Conservation (phyloP, 2,329 filamentous ascomycete genomes). For the Karstenula rhodostoma region DNA sequence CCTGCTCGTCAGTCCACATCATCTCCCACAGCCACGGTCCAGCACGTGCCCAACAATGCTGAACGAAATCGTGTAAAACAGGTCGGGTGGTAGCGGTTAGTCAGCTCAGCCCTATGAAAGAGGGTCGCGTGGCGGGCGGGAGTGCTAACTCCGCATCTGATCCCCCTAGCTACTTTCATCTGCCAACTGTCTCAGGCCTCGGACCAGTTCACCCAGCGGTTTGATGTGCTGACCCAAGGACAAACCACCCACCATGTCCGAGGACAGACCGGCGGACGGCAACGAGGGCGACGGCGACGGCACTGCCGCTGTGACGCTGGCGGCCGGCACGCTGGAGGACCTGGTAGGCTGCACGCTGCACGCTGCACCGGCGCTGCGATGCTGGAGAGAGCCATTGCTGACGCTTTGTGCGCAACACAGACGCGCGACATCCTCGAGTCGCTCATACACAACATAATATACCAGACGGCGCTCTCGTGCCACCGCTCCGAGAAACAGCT, state of each 20-base stretch:
- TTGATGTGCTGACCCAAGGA: slow-evolving; percentile 26
- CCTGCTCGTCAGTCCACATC: too few relatives aligned
- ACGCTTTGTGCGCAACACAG: slow-evolving; percentile 29
- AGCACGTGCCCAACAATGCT: too few relatives aligned
- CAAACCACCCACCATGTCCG: slow-evolving; percentile 44
- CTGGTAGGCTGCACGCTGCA: slow-evolving; percentile 34
- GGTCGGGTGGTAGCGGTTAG: neutral
- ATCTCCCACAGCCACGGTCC: too few relatives aligned
- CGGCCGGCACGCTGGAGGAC: slow-evolving; percentile 39
- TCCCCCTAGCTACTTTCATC: slow-evolving; percentile 16
- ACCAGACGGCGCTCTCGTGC: slow-evolving; percentile 75
- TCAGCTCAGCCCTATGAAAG: slow-evolving; percentile 4
- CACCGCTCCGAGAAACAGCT: slow-evolving; percentile 82
- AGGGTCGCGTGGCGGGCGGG: slow-evolving; percentile 10
- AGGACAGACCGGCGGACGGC: slow-evolving; percentile 44
- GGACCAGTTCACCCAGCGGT: slow-evolving; percentile 15
- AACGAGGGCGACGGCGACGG: slow-evolving; percentile 38
- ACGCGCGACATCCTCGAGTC: slow-evolving; percentile 71
- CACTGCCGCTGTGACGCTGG: slow-evolving; percentile 34
- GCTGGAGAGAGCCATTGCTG: slow-evolving; percentile 35
- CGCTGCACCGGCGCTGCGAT: slow-evolving; percentile 15
- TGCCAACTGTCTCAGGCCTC: slow-evolving; percentile 22
- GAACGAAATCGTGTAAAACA: too few relatives aligned
- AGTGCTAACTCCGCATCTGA: slow-evolving; percentile 4
- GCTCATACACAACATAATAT: slow-evolving; percentile 77